Evolutionary conservation across 441 rosid species (phyloP), one percentile per base, ranked within the genome.

Genomic region (Arabidopsis lyrata): DNA sequence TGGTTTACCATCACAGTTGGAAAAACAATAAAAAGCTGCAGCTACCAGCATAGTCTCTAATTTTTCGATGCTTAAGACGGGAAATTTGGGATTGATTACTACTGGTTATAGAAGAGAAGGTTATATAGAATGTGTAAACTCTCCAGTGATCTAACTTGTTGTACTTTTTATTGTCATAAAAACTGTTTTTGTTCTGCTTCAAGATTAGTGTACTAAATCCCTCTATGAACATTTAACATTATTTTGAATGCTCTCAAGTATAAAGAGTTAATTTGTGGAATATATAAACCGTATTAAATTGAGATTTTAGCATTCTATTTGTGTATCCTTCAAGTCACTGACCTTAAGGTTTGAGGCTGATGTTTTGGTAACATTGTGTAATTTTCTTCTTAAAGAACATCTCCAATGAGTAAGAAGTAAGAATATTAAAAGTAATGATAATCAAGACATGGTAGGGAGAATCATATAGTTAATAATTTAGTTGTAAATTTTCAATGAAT

Each of bases 21-120:
- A 47, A 64, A 32, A 64, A 64, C 68, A 67, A 67, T 50, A 67
- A 50, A 38, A 50, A 50, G 62, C 50, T 67, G 15, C 61, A 53
- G 53, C 64, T 68, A 15, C 53, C 50, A 6, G 73, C 65, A 27
- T 64, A 64, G 29, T 29, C 39, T 10, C 31, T 15, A 55, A 59
- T 13, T 55, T 20, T 35, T 7, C 53, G 53, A 27, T 45, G 22
- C 15, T 16, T 27, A 9, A 14, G 10, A 14, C 29, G 1, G 18
- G 53, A 42, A 41, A 53, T 41, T 68, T 54, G 20, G 42, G 20
- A 41, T n/a, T 24, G 27, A 24, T 24, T 24, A 24, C 27, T 24
- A 24, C 27, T 24, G 27, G 27, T 24, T 20, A 22, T 66, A 66
- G 48, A 50, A 49, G 55, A 63, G 29, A 48, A 64, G 10, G 36